These are phyloP conservation scores for Fragilaria crotonensis DNA, from an alignment of 108 stramenopile species.

Conservation along the genomic window DNA sequence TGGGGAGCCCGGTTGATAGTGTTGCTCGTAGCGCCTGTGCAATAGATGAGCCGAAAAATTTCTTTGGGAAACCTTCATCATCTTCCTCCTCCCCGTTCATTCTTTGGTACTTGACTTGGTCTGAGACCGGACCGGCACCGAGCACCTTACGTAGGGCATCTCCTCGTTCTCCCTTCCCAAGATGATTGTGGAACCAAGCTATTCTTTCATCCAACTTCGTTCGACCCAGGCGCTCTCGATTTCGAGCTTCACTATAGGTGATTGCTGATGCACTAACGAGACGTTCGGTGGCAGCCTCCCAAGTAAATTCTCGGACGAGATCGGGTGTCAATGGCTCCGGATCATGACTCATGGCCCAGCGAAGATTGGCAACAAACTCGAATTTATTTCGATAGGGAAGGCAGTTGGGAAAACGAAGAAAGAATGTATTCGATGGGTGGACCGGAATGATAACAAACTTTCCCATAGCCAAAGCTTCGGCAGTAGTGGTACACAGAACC, in stretches of 20 bases:
- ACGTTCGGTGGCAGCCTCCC: constrained; percentile 93
- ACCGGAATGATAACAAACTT: constrained; percentile 83
- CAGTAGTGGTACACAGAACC: constrained; percentile 92
- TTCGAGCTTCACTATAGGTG: constrained; percentile 40
- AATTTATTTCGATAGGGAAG: constrained; percentile 61
- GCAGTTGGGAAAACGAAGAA: constrained; percentile 74
- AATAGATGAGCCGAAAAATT: constrained; percentile 46
- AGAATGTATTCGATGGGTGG: constrained; percentile 88
- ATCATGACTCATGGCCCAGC: constrained; percentile 56
- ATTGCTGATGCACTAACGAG: constrained; percentile 53
- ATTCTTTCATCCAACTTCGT: constrained; percentile 69
- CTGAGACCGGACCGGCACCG: constrained; percentile 59
- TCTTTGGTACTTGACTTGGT: constrained; percentile 57
- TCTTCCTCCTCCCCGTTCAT: constrained; percentile 29
- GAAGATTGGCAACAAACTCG: constrained; percentile 63
- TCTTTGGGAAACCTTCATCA: constrained; percentile 35
- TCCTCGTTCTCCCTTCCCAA: constrained; percentile 63
- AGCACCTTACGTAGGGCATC: constrained; percentile 58
- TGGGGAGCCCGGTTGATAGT: constrained; percentile 11
- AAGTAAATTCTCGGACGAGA: constrained; percentile 57
- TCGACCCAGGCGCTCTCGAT: constrained; percentile 38
- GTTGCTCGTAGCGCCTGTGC: constrained; percentile 44
- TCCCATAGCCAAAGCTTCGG: constrained; percentile 95
- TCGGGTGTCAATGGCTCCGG: constrained; percentile 74
- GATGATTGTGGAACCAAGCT: constrained; percentile 63